phyloP scores from a whole-genome alignment of 2,329 filamentous ascomycete genomes.

The Fusarium tjaetaba region DNA sequence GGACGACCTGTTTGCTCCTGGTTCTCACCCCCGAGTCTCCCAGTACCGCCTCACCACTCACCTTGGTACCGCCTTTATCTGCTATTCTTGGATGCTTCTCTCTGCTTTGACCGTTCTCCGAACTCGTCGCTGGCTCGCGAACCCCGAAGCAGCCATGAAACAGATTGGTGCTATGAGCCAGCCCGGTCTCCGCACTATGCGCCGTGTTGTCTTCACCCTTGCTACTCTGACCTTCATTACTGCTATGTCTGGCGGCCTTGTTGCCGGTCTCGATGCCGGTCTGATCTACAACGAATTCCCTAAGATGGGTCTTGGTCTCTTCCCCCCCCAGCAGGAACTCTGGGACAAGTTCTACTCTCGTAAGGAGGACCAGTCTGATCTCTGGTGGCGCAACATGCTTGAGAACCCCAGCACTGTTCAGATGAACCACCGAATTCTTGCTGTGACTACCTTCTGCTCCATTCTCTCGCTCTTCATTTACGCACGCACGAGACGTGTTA shows the following conservation, averaged over 20 bases:
- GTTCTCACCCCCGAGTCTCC: conserved; percentile 89
- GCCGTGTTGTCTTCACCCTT: conserved; percentile 75
- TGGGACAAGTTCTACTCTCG: conserved; percentile 88
- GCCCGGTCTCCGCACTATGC: conserved; percentile 77
- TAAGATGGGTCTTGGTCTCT: conserved; percentile 86
- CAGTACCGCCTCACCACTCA: conserved; percentile 94
- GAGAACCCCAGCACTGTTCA: conserved; percentile 97
- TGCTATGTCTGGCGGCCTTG: conserved; percentile 91
- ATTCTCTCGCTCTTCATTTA: conserved; percentile 85
- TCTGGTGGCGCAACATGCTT: conserved; percentile 97
- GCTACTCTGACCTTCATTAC: conserved; percentile 84
- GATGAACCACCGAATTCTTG: conserved; percentile 92
- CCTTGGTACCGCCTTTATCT: conserved; percentile 88
- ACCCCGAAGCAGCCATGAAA: conserved; percentile 70
- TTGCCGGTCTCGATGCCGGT: conserved; percentile 94
- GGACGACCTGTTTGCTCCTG: conserved; percentile 93
- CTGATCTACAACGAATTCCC: conserved; percentile 99
- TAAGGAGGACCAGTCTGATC: conserved; percentile 78
- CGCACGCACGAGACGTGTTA: conserved; percentile 71
- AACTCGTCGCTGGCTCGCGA: conserved; percentile 74
- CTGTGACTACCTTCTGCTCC: conserved; percentile 85
- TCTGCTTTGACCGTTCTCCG: conserved; percentile 87
- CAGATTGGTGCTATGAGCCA: conserved; percentile 70
- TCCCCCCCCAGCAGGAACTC: conserved; percentile 84
- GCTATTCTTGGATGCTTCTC: conserved; percentile 94